These are phyloP conservation scores for Gamarada debralockiae DNA, from an alignment of 495 filamentous ascomycete genomes.

Conservation along the genomic window DNA sequence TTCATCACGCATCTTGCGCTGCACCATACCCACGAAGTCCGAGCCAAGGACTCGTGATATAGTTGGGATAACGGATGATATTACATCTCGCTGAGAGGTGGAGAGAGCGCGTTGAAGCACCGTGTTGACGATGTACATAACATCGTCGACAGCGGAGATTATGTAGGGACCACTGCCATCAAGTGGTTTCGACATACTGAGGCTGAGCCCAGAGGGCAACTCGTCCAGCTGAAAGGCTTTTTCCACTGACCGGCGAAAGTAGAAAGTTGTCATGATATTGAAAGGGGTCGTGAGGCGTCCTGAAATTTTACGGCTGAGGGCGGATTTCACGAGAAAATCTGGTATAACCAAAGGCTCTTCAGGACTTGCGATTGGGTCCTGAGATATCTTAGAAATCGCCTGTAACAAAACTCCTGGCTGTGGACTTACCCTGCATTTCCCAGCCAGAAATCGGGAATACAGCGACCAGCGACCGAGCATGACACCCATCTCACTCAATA, in stretches of 20 bases:
- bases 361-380: slow-evolving; percentile 41
- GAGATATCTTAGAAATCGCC: slow-evolving; percentile 24
- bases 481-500: slow-evolving; percentile 79
- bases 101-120: slow-evolving; percentile 80
- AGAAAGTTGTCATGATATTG: slow-evolving; percentile 87
- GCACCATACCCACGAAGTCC: slow-evolving; percentile 95
- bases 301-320: slow-evolving; percentile 69
- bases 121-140: slow-evolving; percentile 98
- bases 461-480: slow-evolving; percentile 95
- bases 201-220: slow-evolving; percentile 70
- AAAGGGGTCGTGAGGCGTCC: slow-evolving; percentile 72
- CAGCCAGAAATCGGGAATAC: slow-evolving; percentile 83
- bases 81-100: slow-evolving; percentile 73
- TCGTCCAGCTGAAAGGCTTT: slow-evolving; percentile 99
- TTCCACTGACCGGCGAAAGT: slow-evolving; percentile 92
- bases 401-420: slow-evolving; percentile 8
- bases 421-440: slow-evolving; percentile 51
- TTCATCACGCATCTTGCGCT: slow-evolving; percentile 95
- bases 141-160: slow-evolving; percentile 93
- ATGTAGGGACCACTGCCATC: slow-evolving; percentile 80
- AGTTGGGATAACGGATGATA: slow-evolving; percentile 72
- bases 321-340: slow-evolving; percentile 66
- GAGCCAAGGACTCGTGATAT: slow-evolving; percentile 82
- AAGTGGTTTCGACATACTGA: slow-evolving; percentile 66
- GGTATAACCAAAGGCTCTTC: slow-evolving; percentile 56